These are phyloP conservation scores for Botrytis paeoniae DNA, from an alignment of 2,329 filamentous ascomycete species.

Conservation along the genomic window DNA sequence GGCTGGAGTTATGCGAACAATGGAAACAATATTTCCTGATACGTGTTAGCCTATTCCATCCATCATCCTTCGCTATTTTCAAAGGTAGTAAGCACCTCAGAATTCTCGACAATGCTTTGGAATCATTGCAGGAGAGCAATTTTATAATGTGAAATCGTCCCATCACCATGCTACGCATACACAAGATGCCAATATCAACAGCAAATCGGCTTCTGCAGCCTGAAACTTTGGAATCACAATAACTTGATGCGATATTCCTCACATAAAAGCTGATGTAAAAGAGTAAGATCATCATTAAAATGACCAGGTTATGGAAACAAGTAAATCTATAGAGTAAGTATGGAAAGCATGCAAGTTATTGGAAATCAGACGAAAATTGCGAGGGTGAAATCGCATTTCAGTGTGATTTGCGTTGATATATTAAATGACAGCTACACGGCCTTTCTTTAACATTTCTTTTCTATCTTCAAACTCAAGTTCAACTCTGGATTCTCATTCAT, in stretches of 20 bases:
- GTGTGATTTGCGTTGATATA: not conserved
- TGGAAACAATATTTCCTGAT: slow-evolving; percentile 9
- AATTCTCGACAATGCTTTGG: not conserved
- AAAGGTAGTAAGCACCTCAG: not conserved
- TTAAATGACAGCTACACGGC: not conserved
- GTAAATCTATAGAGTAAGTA: not conserved
- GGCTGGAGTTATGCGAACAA: not conserved
- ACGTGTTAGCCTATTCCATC: not conserved
- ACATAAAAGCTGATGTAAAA: not conserved
- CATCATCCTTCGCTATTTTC: not conserved
- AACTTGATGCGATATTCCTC: not conserved
- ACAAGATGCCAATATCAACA: not conserved
- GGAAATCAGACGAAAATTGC: not conserved
- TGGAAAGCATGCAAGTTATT: not conserved
- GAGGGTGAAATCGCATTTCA: not conserved
- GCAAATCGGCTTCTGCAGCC: not conserved
- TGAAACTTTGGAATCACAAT: not conserved
- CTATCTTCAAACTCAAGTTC: not conserved
- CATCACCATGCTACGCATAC: not conserved
- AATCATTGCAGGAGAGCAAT: not conserved
- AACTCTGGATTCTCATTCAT: not conserved
- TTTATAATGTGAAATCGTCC: too few relatives aligned
- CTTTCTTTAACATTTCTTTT: not conserved
- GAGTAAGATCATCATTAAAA: not conserved
- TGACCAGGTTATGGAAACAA: not conserved